A percentile compares a stretch with the other conserved stretches of the same genome.
phyloP scores from a whole-genome alignment of 2,329 filamentous ascomycete species.

The Diaporthe velutina region DNA sequence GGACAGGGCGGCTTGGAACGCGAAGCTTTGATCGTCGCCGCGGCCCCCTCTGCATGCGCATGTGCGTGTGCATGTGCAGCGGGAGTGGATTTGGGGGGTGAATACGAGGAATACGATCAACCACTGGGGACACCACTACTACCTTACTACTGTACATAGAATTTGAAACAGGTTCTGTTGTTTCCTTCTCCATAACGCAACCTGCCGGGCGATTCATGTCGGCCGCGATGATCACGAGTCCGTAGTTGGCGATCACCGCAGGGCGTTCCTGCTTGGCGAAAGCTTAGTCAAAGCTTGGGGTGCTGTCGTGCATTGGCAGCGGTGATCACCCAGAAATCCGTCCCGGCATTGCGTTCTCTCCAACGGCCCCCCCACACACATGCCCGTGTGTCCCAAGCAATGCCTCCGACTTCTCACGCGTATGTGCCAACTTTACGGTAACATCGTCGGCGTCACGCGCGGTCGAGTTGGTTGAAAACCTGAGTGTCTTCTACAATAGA shows the following conservation, averaged over 20 bases:
- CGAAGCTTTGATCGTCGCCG: slow-evolving; percentile 52
- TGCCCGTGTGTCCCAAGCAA: not conserved
- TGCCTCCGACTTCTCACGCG: not conserved
- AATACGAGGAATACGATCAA: not conserved
- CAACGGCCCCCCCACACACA: not conserved
- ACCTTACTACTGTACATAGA: not conserved
- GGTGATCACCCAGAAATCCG: not conserved
- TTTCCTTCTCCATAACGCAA: not conserved
- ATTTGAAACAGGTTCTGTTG: not conserved
- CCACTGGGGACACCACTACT: not conserved
- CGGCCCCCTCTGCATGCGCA: not conserved
- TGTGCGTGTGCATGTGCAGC: not conserved
- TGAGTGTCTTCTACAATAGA: not conserved
- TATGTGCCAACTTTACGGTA: not conserved
- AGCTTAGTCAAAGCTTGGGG: slow-evolving; percentile 14
- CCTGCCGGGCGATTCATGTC: not conserved
- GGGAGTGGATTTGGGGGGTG: not conserved
- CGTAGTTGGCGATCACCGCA: not conserved
- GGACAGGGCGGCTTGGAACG: slow-evolving; percentile 60
- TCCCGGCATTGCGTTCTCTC: not conserved
- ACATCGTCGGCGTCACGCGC: not conserved
- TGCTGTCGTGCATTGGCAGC: not conserved
- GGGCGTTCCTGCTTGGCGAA: slow-evolving; percentile 6
- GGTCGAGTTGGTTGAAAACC: not conserved
- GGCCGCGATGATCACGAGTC: not conserved